phyloP scores from a whole-genome alignment of 768 basidiomycete genomes.

The Collybia sordida region DNA sequence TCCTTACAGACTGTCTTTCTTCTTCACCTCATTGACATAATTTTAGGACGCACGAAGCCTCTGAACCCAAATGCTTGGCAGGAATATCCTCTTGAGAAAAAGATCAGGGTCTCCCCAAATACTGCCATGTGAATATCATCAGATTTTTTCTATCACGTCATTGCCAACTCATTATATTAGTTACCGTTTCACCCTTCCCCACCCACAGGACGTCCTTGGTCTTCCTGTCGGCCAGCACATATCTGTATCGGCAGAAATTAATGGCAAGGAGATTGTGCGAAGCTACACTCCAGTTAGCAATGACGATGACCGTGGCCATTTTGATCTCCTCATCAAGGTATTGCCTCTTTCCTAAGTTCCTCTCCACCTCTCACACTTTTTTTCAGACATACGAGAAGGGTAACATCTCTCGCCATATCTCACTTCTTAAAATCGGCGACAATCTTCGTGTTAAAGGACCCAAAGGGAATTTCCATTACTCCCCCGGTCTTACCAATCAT shows the following conservation, averaged over 20 bases:
- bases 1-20: constrained; percentile 3
- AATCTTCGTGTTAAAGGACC: constrained; percentile 91
- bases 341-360: constrained; percentile 6
- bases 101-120: constrained; percentile 87
- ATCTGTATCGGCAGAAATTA: constrained; percentile 84
- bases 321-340: constrained; percentile 97
- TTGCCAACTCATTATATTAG: constrained; percentile 35
- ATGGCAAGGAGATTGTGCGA: constrained; percentile 86
- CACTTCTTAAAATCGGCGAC: constrained; percentile 83
- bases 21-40: constrained; percentile 12
- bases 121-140: constrained; percentile 77
- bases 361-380: constrained; percentile 1
- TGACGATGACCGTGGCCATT: constrained; percentile 90
- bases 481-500: constrained; percentile 66
- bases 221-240: constrained; percentile 98
- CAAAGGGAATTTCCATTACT: constrained; percentile 92
- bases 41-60: constrained; percentile 58
- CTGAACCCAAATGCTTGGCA: constrained; percentile 79
- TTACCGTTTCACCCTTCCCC: constrained; percentile 89
- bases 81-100: constrained; percentile 77
- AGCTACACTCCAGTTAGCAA: constrained; percentile 96
- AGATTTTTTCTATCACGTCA: constrained; percentile 2
- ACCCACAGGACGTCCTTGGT: constrained; percentile 75
- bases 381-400: constrained; percentile 92
- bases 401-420: constrained; percentile 90